Percentiles rank a stretch among this genome's conserved stretches.
Conservation (phyloP, 257 asterid species). For the Jasminum sambac region DNA sequence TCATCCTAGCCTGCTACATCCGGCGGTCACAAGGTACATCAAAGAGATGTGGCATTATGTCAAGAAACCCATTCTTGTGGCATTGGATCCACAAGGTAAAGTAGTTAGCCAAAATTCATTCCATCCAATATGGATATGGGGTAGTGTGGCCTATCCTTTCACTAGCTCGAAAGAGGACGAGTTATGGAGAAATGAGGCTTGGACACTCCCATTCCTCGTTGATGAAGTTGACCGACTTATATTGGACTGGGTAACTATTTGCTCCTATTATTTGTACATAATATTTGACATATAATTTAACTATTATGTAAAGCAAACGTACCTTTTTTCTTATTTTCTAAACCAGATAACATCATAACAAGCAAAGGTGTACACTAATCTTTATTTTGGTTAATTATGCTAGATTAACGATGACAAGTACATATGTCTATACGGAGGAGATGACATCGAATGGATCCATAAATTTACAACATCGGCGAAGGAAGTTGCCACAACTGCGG, state of each 20-base stretch:
- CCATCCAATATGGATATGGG: constrained; percentile 88
- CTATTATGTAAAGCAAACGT: no score
- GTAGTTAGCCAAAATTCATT: constrained; percentile 57
- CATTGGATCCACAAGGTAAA: constrained; percentile 69
- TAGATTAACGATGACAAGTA: constrained; percentile 50
- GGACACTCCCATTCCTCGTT: constrained; percentile 65
- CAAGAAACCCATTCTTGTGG: constrained; percentile 71
- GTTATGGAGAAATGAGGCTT: constrained; percentile 57
- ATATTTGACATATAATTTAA: no score
- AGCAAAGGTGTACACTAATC: not conserved
- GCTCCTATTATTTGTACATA: not conserved
- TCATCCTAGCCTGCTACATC: constrained; percentile 60
- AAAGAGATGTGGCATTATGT: constrained; percentile 62
- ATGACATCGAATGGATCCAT: constrained; percentile 62
- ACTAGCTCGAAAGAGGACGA: constrained; percentile 44
- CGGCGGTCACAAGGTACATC: constrained; percentile 63
- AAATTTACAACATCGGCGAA: constrained; percentile 39
- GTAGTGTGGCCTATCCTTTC: constrained; percentile 73
- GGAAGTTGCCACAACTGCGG: constrained; percentile 34
- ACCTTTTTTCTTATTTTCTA: not conserved
- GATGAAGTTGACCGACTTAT: constrained; percentile 54
- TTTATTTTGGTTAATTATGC: constrained; percentile 4
- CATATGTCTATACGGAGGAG: constrained; percentile 82
- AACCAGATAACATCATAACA: no score
- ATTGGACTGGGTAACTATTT: constrained; percentile 57